Evolutionary conservation across 257 asterid species (phyloP).

Genomic region (Dorcoceras hygrometricum): DNA sequence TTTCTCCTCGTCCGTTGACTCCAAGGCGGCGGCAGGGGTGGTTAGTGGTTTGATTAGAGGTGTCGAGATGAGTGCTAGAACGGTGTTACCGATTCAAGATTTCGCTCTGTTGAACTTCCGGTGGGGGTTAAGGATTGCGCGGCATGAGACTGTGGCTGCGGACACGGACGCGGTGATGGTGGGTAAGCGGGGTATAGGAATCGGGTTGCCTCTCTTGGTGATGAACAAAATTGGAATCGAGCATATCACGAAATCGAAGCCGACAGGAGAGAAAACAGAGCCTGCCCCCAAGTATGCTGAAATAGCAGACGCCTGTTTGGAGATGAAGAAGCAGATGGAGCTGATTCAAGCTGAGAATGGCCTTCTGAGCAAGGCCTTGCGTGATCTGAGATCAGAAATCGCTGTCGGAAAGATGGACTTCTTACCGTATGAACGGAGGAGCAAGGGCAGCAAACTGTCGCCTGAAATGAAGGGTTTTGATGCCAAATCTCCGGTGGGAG

Average conservation of each 20-base stretch:
- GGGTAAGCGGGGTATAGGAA: constrained; percentile 39
- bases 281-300: constrained; percentile 32
- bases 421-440: constrained; percentile 35
- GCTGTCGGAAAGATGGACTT: constrained; percentile 48
- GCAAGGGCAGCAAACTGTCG: constrained; percentile 27
- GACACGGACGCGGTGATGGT: constrained; percentile 48
- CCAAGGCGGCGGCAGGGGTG: constrained; percentile 54
- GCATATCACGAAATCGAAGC: constrained; percentile 41
- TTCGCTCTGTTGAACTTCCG: constrained; percentile 60
- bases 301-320: constrained; percentile 64
- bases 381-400: constrained; percentile 68
- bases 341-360: constrained; percentile 74
- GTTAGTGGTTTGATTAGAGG: constrained; percentile 50
- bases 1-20: constrained; percentile 48
- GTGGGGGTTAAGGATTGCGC: constrained; percentile 90
- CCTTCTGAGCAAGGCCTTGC: constrained; percentile 59
- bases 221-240: constrained; percentile 89
- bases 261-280: constrained; percentile 35
- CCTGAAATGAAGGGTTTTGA: constrained; percentile 1
- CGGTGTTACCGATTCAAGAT: constrained; percentile 54
- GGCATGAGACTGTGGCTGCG: constrained; percentile 32
- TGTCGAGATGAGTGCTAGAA: constrained; percentile 57
- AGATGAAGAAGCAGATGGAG: constrained; percentile 72
- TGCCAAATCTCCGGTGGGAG: background rate
- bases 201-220: constrained; percentile 56